A percentile compares a stretch with the other conserved stretches of the same genome.
These are phyloP conservation scores for Meredithiella fracta DNA, from an alignment of 2,329 filamentous ascomycete species.

Conservation along the genomic window DNA sequence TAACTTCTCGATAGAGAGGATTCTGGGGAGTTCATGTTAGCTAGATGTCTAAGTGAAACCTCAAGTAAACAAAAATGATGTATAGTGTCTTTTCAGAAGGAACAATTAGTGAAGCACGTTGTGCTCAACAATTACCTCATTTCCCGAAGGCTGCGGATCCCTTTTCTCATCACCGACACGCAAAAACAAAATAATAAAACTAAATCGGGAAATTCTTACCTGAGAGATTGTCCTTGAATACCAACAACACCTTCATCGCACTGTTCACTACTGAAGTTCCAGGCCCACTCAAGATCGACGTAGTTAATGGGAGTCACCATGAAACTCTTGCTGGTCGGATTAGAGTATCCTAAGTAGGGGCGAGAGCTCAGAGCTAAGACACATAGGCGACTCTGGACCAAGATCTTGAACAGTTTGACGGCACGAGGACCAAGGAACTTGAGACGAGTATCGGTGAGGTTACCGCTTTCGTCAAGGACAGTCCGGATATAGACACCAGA, in stretches of 20 bases:
- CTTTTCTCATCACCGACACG: conserved; percentile 45
- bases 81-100: conserved; percentile 57
- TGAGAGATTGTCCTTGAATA: conserved; percentile 72
- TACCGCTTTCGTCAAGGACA: conserved; percentile 88
- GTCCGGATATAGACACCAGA: conserved; percentile 94
- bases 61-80: conserved; percentile 16
- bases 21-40: conserved; percentile 35
- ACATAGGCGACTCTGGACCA: conserved; percentile 66
- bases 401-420: conserved; percentile 81
- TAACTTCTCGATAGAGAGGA: conserved; percentile 79
- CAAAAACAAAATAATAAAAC: conserved; percentile 20
- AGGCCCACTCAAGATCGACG: conserved; percentile 75
- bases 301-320: conserved; percentile 87
- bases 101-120: conserved; percentile 68
- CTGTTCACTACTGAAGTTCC: conserved; percentile 92
- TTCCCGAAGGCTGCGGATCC: conserved; percentile 37
- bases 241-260: conserved; percentile 89
- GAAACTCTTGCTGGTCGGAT: conserved; percentile 63
- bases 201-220: conserved; percentile 37
- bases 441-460: conserved; percentile 84
- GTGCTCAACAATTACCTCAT: conserved; percentile 36
- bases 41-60: conserved; percentile 14
- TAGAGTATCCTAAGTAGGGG: conserved; percentile 91
- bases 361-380: conserved; percentile 82
- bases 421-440: conserved; percentile 86